Base-by-base conservation (phyloP, 345 rosid genomes). In the Eucalyptus polybractea region DNA sequence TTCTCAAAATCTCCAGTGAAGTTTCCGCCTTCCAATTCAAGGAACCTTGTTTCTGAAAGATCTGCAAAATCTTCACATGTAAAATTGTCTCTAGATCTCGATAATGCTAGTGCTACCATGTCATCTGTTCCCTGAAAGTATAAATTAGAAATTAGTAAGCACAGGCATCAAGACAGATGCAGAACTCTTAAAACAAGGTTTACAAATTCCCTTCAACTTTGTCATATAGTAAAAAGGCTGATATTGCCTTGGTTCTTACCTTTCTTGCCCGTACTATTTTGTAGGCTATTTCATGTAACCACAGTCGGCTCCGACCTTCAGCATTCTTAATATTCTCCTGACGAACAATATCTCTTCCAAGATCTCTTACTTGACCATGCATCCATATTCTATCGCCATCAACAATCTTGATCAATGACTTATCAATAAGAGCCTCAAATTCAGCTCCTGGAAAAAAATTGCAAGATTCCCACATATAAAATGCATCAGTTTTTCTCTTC, bases 351-450 rank as follows among this genome's bases (percentile, higher is more conserved):
- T 60, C 67, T 60, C n/a, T 58, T 58, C 65, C 14, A 0, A 60
- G 67, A 60, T 60, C 50, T 49, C 14, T 12, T 49, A 49, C 4
- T 49, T 49, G 50, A 49, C 0, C 50, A 49, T 49, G 50, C 50
- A 49, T 49, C 50, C 50, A 49, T 49, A 49, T 49, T 49, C 50
- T 49, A 49, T 49, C 1, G 1, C 14, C 50, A 49, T 49, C 50
- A 49, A 49, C 1, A 49, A 12, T 49, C 50, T 49, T 49, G 50
- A 49, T 49, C 50, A 49, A 12, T 49, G 50, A 49, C 14, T 49
- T 1, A 49, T 2, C 0, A 49, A 49, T 49, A 0, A 49, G 50
- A 49, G 0, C 50, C 50, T 49, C 2, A 49, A 49, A 49, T 49
- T 49, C 50, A 49, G 14, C 50, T 1, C 0, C 27, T 54, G 27